Base-by-base conservation (phyloP, 1,284 basidiomycete genomes). In the Heterobasidion parviporum region DNA sequence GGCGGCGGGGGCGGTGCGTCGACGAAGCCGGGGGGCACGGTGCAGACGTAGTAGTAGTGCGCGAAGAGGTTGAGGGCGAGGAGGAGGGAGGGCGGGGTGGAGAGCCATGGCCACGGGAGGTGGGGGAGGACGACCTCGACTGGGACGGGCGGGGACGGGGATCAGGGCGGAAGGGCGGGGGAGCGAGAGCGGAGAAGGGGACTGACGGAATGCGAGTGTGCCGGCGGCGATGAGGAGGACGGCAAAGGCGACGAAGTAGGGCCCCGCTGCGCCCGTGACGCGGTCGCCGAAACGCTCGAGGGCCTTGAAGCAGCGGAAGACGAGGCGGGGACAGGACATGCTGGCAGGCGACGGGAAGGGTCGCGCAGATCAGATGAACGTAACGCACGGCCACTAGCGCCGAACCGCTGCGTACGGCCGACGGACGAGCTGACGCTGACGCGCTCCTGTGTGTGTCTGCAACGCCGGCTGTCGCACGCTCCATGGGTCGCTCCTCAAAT, bases 231-330 rank as follows among this genome's bases (percentile, higher is more conserved):
- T 83, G 47, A 98, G 77, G 6, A 83, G 61, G 60, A 87, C 75
- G 14, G 93, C 94, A 26, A 94, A 73, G 0, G 72, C 78, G 53
- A 98, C 82, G 69, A 98, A 98, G 63, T 89, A 80, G 0, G 94
- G 94, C 0, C 96, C 95, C 14, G 92, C 94, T 53, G 88, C 85
- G 57, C 94, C 93, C 0, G 93, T 97, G 45, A 96, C 62, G 65
- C 79, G 77, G 70, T 97, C 93, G 5, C 83, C 92, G 50, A 74
- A 71, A 50, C 82, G 73, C 72, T 98, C 94, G 34, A 96, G 70
- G 20, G 77, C 74, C 67, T 85, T 90, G 75, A 95, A 97, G 73
- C 91, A 94, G 53, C 83, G 78, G 64, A 96, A 96, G 52, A 97
- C 90, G 26, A 67, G 65, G 54, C 71, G 71, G 3, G 81, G 74